Conservation (phyloP, 2,329 filamentous ascomycete species). For the Colletotrichum gloeosporioides region DNA sequence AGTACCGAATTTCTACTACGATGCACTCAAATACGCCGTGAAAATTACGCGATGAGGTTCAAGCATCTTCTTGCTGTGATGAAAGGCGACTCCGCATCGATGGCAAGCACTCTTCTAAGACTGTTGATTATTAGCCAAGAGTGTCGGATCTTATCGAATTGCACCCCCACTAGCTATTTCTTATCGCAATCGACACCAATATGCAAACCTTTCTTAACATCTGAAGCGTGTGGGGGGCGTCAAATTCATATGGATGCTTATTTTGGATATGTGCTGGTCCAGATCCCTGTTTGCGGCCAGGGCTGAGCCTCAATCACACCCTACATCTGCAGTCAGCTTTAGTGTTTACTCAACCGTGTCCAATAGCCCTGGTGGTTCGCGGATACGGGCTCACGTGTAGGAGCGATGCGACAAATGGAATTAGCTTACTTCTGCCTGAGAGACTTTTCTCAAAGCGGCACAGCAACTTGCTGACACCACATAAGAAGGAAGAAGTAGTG, state of each 20-base stretch:
- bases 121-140: too few species aligned
- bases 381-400: background rate
- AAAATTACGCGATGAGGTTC: background rate
- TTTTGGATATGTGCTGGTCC: background rate
- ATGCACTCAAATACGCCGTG: background rate
- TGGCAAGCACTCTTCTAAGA: too few species aligned
- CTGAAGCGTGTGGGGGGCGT: background rate
- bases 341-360: background rate
- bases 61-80: too few species aligned
- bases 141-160: too few species aligned
- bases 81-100: too few species aligned
- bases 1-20: background rate
- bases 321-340: background rate
- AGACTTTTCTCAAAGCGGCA: background rate
- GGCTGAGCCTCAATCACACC: background rate
- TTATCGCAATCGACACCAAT: too few species aligned
- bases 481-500: background rate
- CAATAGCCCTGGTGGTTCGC: background rate
- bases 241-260: background rate
- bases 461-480: background rate
- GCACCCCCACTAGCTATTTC: too few species aligned
- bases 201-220: background rate
- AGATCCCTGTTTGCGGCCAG: background rate
- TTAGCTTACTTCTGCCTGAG: background rate
- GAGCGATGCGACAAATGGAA: rapidly evolving